phyloP scores from a whole-genome alignment of 169 alveolate species.

The Miamiensis avidus region DNA sequence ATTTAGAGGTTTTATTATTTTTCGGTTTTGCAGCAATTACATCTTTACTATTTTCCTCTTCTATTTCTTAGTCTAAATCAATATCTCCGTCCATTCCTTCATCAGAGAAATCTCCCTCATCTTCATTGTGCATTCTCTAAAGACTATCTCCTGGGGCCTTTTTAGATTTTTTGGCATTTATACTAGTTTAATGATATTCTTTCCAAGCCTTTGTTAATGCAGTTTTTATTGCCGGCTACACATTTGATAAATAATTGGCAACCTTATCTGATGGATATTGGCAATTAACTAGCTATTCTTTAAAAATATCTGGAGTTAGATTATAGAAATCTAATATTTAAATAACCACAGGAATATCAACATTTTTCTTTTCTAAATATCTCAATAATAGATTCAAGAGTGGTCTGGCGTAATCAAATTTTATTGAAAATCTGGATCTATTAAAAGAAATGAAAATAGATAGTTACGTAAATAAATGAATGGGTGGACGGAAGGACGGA shows the following conservation, averaged over 20 bases:
- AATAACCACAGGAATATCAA: slow-evolving; percentile 40
- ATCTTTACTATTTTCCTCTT: background rate
- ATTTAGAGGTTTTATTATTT: too few relatives aligned
- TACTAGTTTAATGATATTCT: background rate
- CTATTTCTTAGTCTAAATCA: background rate
- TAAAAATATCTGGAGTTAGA: slow-evolving; percentile 56
- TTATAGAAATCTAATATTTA: slow-evolving; percentile 54
- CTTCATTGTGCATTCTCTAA: background rate
- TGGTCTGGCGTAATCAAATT: slow-evolving; percentile 47
- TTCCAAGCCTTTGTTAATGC: slow-evolving; percentile 70
- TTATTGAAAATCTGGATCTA: background rate
- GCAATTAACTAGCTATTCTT: slow-evolving; percentile 64
- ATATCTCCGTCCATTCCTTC: background rate
- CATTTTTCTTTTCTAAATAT: slow-evolving; percentile 22
- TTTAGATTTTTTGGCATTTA: background rate
- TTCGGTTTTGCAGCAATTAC: background rate
- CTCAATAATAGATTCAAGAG: slow-evolving; percentile 43
- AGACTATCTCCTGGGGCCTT: background rate
- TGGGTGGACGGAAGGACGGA: slow-evolving; percentile 15
- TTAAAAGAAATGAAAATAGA: too few relatives aligned
- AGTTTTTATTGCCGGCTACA: slow-evolving; percentile 57
- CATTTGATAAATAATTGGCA: slow-evolving; percentile 41
- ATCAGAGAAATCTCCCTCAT: background rate
- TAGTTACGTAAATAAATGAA: slow-evolving; percentile 9
- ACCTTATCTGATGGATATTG: slow-evolving; percentile 39